These are phyloP conservation scores for Scedosporium apiospermum DNA, from an alignment of 2,329 filamentous ascomycete genomes.

Conservation along the genomic window DNA sequence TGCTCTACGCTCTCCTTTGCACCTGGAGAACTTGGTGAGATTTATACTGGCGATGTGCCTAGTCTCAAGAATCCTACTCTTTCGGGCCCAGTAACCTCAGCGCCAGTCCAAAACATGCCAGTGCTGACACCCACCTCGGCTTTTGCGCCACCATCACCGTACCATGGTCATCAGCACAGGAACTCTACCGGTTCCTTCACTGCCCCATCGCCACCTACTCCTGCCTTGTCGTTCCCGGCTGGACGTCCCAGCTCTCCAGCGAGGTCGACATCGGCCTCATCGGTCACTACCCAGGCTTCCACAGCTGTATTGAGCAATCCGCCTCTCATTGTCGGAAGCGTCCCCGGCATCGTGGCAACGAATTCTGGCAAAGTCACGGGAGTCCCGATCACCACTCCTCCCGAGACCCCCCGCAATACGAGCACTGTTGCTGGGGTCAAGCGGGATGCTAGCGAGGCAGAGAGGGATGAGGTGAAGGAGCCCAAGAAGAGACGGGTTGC, in stretches of 20 bases:
- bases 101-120: conserved; percentile 57
- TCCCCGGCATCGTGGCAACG: conserved; percentile 67
- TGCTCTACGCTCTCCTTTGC: conserved; percentile 85
- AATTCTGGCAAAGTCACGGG: conserved; percentile 54
- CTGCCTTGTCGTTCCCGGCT: conserved; percentile 46
- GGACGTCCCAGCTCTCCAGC: conserved; percentile 68
- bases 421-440: conserved; percentile 35
- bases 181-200: conserved; percentile 48
- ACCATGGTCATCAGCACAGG: conserved; percentile 44
- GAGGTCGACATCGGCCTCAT: conserved; percentile 78
- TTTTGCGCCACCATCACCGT: conserved; percentile 53
- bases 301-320: conserved; percentile 63
- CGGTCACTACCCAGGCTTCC: conserved; percentile 58
- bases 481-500: conserved; percentile 64
- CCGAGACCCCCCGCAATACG: conserved; percentile 68
- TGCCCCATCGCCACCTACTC: conserved; percentile 46
- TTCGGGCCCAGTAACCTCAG: conserved; percentile 26
- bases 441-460: conserved; percentile 46
- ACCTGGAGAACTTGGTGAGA: conserved; percentile 73
- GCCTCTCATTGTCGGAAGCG: conserved; percentile 64
- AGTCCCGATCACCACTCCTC: conserved; percentile 77
- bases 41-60: conserved; percentile 62
- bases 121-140: conserved; percentile 59
- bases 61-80: conserved; percentile 34
- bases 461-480: conserved; percentile 41